Percentiles rank a stretch among this genome's conserved stretches.
These are phyloP conservation scores for Citrus maxima DNA, from an alignment of 345 rosid genomes.

Conservation along the genomic window DNA sequence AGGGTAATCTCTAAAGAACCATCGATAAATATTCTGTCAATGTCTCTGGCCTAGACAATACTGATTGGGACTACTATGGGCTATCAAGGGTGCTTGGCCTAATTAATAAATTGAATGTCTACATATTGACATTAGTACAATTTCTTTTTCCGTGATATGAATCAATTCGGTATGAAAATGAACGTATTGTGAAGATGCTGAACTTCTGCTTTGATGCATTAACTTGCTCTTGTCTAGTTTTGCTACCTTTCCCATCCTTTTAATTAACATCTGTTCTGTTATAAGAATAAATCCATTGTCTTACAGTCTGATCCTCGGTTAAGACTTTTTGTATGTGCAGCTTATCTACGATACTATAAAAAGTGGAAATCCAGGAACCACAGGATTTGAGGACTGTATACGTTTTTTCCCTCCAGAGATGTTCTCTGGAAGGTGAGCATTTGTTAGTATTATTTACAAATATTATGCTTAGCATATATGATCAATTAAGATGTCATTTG, in stretches of 20 bases:
- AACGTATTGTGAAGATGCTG: not conserved
- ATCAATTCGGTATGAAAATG: not conserved
- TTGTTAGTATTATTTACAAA: constrained; percentile 7
- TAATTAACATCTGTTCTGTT: not conserved
- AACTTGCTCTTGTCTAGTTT: constrained; percentile 8
- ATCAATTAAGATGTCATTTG: constrained; percentile 12
- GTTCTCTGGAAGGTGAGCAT: constrained; percentile 88
- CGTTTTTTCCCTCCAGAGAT: constrained; percentile 84
- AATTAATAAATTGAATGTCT: not conserved
- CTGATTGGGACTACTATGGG: not conserved
- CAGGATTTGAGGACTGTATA: constrained; percentile 83
- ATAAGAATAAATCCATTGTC: not conserved
- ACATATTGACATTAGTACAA: not conserved
- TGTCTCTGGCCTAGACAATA: not conserved
- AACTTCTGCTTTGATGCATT: not conserved
- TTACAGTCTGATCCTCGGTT: constrained; percentile 9
- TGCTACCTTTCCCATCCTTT: not conserved
- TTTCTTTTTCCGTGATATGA: not conserved
- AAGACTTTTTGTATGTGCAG: constrained; percentile 40
- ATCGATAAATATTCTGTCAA: not conserved
- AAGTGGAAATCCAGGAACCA: constrained; percentile 70
- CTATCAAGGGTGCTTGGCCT: not conserved
- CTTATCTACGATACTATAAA: constrained; percentile 89
- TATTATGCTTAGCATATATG: not conserved
- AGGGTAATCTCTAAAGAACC: not conserved